Conservation (phyloP, 2,329 filamentous ascomycete genomes). For the Colletotrichum zoysiae region DNA sequence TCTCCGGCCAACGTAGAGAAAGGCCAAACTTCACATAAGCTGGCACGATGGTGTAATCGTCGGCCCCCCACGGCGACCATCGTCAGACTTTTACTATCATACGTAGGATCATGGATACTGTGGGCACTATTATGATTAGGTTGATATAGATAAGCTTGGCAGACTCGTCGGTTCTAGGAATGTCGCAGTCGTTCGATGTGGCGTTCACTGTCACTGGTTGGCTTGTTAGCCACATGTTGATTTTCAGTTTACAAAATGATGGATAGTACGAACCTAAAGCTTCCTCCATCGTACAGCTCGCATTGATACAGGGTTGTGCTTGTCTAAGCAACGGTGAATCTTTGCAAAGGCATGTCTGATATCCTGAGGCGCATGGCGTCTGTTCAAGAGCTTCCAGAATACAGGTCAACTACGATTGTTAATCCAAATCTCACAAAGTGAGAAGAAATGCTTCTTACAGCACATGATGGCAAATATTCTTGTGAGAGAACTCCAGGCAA, state of each 20-base stretch:
- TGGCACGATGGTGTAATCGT: too few relatives aligned
- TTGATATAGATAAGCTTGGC: too few relatives aligned
- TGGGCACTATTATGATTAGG: too few relatives aligned
- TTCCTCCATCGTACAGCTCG: not conserved
- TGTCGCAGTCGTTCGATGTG: not conserved
- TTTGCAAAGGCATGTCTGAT: slow-evolving; percentile 4
- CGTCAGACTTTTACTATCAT: too few relatives aligned
- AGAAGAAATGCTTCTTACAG: not conserved
- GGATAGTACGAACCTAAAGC: not conserved
- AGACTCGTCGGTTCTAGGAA: not conserved
- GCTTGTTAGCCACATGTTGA: not conserved
- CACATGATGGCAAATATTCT: not conserved
- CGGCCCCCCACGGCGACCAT: too few relatives aligned
- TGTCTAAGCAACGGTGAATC: not conserved
- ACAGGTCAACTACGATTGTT: not conserved
- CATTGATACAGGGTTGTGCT: not conserved
- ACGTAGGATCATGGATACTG: too few relatives aligned
- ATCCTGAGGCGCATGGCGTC: not conserved
- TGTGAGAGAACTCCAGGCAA: not conserved
- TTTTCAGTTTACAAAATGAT: not conserved
- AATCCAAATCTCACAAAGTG: not conserved
- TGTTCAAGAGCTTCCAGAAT: not conserved
- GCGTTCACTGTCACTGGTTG: slow-evolving; percentile 10
- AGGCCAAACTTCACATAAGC: too few relatives aligned
- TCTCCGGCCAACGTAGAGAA: too few relatives aligned